A percentile compares a stretch with the other conserved stretches of the same genome.
These are phyloP conservation scores for Fagopyrum esculentum DNA, from an alignment of 148 eudicot genomes.

Conservation along the genomic window DNA sequence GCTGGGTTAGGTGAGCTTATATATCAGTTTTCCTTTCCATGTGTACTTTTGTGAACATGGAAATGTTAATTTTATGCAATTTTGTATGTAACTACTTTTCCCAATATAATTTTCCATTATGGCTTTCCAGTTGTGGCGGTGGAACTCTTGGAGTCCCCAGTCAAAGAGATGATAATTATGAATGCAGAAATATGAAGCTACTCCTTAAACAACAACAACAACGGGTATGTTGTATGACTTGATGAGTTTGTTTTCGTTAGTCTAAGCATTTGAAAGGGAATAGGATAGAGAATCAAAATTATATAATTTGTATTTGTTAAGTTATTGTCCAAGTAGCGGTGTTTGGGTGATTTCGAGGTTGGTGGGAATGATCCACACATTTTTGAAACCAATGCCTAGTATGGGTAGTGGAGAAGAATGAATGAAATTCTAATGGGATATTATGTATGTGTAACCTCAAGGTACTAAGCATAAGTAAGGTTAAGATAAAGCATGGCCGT, in stretches of 20 bases:
- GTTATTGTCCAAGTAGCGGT: not conserved
- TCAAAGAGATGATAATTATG: constrained; percentile 98
- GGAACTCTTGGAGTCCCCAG: constrained; percentile 85
- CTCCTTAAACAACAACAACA: constrained; percentile 94
- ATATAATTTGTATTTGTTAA: too few relatives aligned
- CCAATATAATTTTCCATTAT: constrained; percentile 10
- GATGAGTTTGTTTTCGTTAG: not conserved
- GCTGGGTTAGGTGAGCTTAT: constrained; percentile 84
- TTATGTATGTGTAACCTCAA: not conserved
- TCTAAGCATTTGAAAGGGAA: not conserved
- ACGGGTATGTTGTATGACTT: constrained; percentile 45
- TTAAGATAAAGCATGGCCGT: too few relatives aligned
- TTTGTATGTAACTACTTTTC: not conserved
- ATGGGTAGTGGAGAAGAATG: too few relatives aligned
- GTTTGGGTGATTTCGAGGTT: too few relatives aligned
- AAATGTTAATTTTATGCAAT: not conserved
- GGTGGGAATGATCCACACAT: too few relatives aligned
- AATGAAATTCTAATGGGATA: too few relatives aligned
- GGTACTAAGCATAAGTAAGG: too few relatives aligned
- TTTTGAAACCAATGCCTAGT: too few relatives aligned
- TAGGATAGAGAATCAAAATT: too few relatives aligned
- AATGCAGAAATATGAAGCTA: constrained; percentile 98
- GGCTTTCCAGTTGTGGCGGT: constrained; percentile 82
- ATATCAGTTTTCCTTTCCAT: not conserved
- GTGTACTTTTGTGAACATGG: not conserved